Evolutionary conservation across 208 protist species (phyloP), one percentile per base, ranked within the genome.

Genomic region (Acanthamoeba royreba): DNA sequence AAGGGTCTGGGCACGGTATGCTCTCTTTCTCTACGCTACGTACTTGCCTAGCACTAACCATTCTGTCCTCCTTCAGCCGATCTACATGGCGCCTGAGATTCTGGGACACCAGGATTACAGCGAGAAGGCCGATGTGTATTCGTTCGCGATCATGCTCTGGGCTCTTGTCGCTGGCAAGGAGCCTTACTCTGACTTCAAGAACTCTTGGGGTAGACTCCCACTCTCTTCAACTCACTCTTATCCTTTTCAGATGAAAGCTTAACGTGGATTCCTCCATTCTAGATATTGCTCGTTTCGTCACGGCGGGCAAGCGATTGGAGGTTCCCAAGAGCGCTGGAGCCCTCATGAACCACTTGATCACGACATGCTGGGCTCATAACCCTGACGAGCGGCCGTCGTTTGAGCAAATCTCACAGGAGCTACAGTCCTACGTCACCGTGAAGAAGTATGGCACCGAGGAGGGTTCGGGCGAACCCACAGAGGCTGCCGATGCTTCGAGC

Each of bases 51-150:
- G n/a, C n/a, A n/a, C n/a, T n/a, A n/a, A n/a, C n/a, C n/a, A n/a
- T n/a, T n/a, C n/a, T n/a, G n/a, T n/a, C n/a, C n/a, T n/a, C n/a
- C n/a, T n/a, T n/a, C 81, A 89, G 81, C 96, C 96, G n/a, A 90
- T 77, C 74, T 97, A 93, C 86, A 95, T 86, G 5, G 87, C 95
- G 19, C 95, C 95, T 5, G 95, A 96, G 69, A 77, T 96, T 19
- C 35, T 96, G 42, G 33, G 83, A 31, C 79, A 92, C 42, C 46
- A 96, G 58, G 49, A 85, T 46, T 97, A 97, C 46, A 95, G 94
- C 2, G 91, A 96, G 38, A 97, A 95, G 42, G 95, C 94, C 13
- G 95, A 96, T 87, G 87, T 96, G 25, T 96, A 96, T 42, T 35
- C 13, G 28, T 89, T 89, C 33, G 81, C 47, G 33, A 58, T 89